phyloP scores from a whole-genome alignment of 257 asterid genomes.

The Anisodus acutangulus region DNA sequence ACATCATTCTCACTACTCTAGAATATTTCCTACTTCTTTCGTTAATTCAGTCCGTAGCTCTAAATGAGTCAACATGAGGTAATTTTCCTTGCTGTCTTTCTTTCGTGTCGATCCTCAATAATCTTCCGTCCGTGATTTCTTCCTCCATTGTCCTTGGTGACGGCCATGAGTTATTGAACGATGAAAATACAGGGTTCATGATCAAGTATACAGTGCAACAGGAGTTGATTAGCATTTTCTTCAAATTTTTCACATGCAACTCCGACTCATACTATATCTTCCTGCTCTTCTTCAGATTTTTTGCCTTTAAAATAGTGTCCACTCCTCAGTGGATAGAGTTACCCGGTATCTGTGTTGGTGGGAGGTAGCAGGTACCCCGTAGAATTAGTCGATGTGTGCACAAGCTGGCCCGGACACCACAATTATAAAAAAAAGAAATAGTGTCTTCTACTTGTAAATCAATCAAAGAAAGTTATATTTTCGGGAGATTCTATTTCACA shows the following conservation, averaged over 20 bases:
- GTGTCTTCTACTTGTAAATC: neutral
- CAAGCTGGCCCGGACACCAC: no score
- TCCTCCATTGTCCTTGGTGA: neutral
- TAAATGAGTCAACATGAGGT: neutral
- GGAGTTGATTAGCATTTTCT: neutral
- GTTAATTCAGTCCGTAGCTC: neutral
- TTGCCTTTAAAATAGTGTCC: neutral
- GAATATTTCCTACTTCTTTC: neutral
- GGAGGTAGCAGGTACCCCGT: no score
- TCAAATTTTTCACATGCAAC: neutral
- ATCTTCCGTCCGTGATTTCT: neutral
- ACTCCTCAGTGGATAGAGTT: no score
- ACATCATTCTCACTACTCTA: neutral
- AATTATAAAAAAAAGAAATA: no score
- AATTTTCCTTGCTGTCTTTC: neutral
- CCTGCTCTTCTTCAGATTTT: neutral
- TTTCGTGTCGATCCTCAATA: neutral
- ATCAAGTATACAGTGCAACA: neutral
- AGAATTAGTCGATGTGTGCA: no score
- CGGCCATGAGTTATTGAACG: neutral
- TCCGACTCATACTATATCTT: neutral
- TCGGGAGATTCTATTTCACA: neutral
- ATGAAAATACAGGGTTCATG: slow-evolving; percentile 8
- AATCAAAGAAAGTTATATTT: neutral
- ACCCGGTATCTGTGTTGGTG: no score